Percentiles rank a stretch among this genome's conserved stretches.
These are phyloP conservation scores for Boletus tylopilopsis DNA, from an alignment of 768 basidiomycete species.

Conservation along the genomic window DNA sequence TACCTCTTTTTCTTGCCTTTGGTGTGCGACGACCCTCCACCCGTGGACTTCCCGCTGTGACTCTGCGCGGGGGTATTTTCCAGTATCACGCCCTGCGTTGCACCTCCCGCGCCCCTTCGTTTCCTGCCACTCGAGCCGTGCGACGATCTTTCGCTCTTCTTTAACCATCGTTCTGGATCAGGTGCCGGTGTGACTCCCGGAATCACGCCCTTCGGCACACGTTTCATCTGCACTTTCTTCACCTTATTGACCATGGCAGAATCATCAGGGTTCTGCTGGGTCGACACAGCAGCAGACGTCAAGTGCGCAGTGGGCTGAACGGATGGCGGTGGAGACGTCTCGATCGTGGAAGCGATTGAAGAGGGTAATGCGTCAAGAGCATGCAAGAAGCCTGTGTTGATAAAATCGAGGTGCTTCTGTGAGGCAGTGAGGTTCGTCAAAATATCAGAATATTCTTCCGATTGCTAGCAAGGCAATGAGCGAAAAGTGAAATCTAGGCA, in stretches of 20 bases:
- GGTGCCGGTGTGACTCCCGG: slow-evolving; percentile 79
- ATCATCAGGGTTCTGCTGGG: slow-evolving; percentile 30
- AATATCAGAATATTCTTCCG: slow-evolving; percentile 87
- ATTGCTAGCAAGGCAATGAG: slow-evolving; percentile 46
- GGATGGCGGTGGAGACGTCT: slow-evolving; percentile 58
- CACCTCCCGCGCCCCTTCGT: slow-evolving; percentile 54
- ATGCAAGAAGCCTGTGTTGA: slow-evolving; percentile 63
- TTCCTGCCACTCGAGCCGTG: slow-evolving; percentile 48
- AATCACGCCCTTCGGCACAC: slow-evolving; percentile 71
- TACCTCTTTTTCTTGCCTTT: slow-evolving; percentile 74
- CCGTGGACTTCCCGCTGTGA: slow-evolving; percentile 32
- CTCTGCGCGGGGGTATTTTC: slow-evolving; percentile 20
- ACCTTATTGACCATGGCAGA: slow-evolving; percentile 36
- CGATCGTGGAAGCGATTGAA: slow-evolving; percentile 49
- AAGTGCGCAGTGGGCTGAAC: slow-evolving; percentile 32
- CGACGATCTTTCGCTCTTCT: slow-evolving; percentile 75
- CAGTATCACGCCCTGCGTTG: slow-evolving; percentile 61
- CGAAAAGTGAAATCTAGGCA: neutral
- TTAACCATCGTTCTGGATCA: slow-evolving; percentile 85
- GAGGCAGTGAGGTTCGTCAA: slow-evolving; percentile 81
- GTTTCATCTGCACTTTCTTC: slow-evolving; percentile 56
- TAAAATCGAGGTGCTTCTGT: slow-evolving; percentile 80
- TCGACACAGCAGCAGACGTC: slow-evolving; percentile 22
- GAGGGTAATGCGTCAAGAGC: slow-evolving; percentile 59
- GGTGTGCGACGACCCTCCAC: slow-evolving; percentile 33